Evolutionary conservation across 257 asterid genomes (phyloP), one percentile per base, ranked within the genome.

Genomic region (Penstemon barbatus): DNA sequence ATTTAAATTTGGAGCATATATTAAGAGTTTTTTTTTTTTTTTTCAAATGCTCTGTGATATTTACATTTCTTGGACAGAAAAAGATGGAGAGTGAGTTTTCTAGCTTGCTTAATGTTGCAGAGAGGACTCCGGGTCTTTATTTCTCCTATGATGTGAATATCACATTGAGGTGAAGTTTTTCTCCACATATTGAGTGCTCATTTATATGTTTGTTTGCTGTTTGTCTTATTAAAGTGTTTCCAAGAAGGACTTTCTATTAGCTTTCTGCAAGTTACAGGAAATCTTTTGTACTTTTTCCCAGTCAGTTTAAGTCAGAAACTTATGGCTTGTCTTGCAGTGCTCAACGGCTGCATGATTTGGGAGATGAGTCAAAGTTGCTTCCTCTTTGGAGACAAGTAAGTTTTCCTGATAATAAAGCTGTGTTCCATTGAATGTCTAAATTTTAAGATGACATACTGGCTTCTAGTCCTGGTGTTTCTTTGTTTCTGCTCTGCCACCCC

Each of bases 331-430:
- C 54, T 74, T 76, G 71, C 89, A 95, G 99, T 60, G 60, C 85
- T 74, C 97, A 95, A 71, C 77, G 92, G 55, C 78, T 91, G 78
- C 90, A 82, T 63, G 99, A 86, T 76, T 80, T 89, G 85, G 95
- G 95, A 38, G 96, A 89, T 64, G 97, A 95, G 78, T 80, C 97
- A 11, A 95, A 86, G 82, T 61, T 85, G 80, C 97, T 95, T 76
- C 97, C 99, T 65, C 90, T 95, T 13, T 95, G 99, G 99, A 86
- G 93, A 89, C 99, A 91, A 84, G 99, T 95, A 79, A 71, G 87
- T 71, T 1, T 25, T 25, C 33, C 33, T 25, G 33, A 25, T 25
- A 25, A 25, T 25, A 25, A 25, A 25, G 33, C 33, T 25, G 33
- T 25, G 33, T 25, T 25, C 2, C 2, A 25, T 25, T 25, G 33